Conservation (phyloP, 1,284 basidiomycete genomes). For the Ceratobasidium theobromae region DNA sequence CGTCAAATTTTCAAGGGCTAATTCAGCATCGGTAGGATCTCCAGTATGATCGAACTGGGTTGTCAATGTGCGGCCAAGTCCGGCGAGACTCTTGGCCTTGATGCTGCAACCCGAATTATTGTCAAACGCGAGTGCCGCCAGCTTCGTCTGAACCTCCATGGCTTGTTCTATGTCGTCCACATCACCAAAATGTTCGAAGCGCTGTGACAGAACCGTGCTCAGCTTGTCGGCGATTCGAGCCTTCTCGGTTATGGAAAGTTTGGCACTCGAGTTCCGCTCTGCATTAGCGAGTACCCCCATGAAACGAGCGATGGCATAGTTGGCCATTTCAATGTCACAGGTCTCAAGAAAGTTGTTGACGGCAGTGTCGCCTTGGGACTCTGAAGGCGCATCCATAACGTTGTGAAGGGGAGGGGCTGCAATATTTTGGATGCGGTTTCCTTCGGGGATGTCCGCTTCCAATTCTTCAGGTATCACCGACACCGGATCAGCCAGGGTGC, state of each 20-base stretch:
- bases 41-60: constrained; percentile 20
- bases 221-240: background rate
- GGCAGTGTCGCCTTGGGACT: background rate
- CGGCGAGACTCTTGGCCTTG: constrained; percentile 1
- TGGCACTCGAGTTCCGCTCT: background rate
- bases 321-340: background rate
- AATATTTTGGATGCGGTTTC: background rate
- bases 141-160: constrained; percentile 1
- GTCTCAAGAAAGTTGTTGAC: background rate
- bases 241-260: background rate
- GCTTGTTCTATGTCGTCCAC: constrained; percentile 27
- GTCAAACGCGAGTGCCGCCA: background rate
- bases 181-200: constrained; percentile 20
- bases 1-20: background rate
- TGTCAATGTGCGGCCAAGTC: constrained; percentile 2
- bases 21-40: constrained; percentile 1
- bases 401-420: no score
- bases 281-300: background rate
- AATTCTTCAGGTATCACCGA: background rate
- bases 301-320: background rate
- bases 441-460: background rate
- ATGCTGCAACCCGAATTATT: background rate
- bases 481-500: no score
- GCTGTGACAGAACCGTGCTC: background rate
- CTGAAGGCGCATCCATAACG: background rate